Evolutionary conservation across 495 filamentous ascomycete species (phyloP).

Genomic region (Penicilliopsis zonata): DNA sequence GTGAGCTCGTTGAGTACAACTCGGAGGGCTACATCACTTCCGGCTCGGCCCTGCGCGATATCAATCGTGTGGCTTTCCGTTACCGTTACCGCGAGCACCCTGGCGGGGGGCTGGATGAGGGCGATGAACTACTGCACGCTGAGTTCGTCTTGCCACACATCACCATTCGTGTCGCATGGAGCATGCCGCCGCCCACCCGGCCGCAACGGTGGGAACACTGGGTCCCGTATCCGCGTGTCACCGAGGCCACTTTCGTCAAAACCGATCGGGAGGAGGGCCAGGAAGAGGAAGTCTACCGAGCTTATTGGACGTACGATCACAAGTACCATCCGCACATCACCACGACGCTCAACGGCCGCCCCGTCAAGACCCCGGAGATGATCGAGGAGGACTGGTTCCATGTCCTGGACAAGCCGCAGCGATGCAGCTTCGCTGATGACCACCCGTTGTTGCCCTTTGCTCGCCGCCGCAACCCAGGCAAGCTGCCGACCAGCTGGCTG

Average conservation of each 20-base stretch:
- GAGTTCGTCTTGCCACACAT: constrained; percentile 45
- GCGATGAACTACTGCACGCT: constrained; percentile 45
- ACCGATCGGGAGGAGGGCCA: too few relatives aligned
- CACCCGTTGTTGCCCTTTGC: constrained; percentile 43
- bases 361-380: constrained; percentile 44
- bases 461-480: constrained; percentile 26
- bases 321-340: constrained; percentile 49
- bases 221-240: constrained; percentile 48
- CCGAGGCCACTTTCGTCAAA: constrained; percentile 44
- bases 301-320: constrained; percentile 48
- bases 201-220: constrained; percentile 42
- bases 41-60: constrained; percentile 43
- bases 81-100: constrained; percentile 47
- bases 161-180: constrained; percentile 45
- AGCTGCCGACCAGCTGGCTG: constrained; percentile 28
- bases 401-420: constrained; percentile 42
- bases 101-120: too few relatives aligned
- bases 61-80: constrained; percentile 42
- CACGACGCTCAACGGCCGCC: constrained; percentile 44
- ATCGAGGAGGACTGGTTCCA: constrained; percentile 44
- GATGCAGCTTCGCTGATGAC: constrained; percentile 41
- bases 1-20: constrained; percentile 42
- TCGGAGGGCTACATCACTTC: constrained; percentile 39
- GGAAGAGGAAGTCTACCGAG: constrained; percentile 39
- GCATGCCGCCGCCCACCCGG: constrained; percentile 38